phyloP scores from a whole-genome alignment of 129 eudicot genomes.

The Pittosporum tobira region DNA sequence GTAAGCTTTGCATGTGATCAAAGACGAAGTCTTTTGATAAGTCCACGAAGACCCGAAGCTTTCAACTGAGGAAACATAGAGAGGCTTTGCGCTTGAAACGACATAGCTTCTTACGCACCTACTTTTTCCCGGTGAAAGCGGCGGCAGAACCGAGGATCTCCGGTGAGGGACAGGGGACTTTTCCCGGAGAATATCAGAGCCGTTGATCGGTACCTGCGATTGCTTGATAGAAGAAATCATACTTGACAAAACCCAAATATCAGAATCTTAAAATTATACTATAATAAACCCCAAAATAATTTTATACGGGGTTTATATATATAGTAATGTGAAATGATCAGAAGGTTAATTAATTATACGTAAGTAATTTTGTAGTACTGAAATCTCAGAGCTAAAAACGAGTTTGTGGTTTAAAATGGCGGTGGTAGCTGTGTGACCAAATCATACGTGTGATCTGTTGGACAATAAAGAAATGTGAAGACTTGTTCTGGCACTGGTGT shows the following conservation, averaged over 20 bases:
- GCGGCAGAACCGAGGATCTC: conserved; percentile 20
- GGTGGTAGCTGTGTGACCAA: not conserved
- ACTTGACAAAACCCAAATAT: conserved; percentile 6
- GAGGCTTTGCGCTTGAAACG: conserved; percentile 23
- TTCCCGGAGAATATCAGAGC: conserved; percentile 25
- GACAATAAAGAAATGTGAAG: not conserved
- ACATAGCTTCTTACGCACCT: not conserved
- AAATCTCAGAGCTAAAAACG: too few relatives aligned
- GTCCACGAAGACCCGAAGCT: conserved; percentile 15
- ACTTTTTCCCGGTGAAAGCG: conserved; percentile 16
- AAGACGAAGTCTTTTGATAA: conserved; percentile 14
- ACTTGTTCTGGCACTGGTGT: not conserved
- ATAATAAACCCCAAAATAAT: too few relatives aligned
- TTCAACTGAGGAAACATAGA: conserved; percentile 25
- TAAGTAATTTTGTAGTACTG: too few relatives aligned
- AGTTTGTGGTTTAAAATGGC: not conserved
- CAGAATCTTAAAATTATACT: not conserved
- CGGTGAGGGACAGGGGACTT: conserved; percentile 6
- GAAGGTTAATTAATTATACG: too few relatives aligned
- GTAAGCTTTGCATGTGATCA: conserved; percentile 8
- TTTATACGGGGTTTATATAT: not conserved
- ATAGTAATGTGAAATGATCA: not conserved
- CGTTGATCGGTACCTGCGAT: conserved; percentile 18
- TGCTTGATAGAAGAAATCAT: conserved; percentile 48
- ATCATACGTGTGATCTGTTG: conserved; percentile 5